These are phyloP conservation scores for Dittrichia graveolens DNA, from an alignment of 129 eudicot species.

Conservation along the genomic window DNA sequence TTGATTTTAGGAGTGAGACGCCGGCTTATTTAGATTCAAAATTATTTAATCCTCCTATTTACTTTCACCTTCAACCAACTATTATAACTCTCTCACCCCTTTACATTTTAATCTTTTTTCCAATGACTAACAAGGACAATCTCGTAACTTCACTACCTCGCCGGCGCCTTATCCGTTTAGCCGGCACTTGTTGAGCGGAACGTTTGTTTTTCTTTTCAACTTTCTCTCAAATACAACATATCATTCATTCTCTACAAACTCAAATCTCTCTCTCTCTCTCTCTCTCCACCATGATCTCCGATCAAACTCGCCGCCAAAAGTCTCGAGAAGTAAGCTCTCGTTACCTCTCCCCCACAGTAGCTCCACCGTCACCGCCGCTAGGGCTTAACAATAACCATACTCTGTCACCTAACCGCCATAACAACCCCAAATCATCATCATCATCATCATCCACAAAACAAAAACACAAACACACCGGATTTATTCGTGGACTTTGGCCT, in stretches of 20 bases:
- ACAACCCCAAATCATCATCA: constrained; percentile 17
- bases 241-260: neutral
- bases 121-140: constrained; percentile 31
- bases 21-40: constrained; percentile 32
- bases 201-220: constrained; percentile 40
- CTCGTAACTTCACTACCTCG: constrained; percentile 34
- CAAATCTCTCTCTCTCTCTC: neutral
- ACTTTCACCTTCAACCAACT: neutral
- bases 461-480: constrained; percentile 50
- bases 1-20: neutral
- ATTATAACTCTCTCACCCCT: too few species aligned
- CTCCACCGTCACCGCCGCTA: constrained; percentile 16
- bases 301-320: constrained; percentile 46
- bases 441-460: constrained; percentile 35
- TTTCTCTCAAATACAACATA: neutral
- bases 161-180: constrained; percentile 56
- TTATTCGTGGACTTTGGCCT: constrained; percentile 71
- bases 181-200: constrained; percentile 48
- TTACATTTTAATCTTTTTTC: too few species aligned
- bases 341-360: constrained; percentile 43
- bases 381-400: constrained; percentile 30
- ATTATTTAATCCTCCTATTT: neutral
- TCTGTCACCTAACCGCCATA: constrained; percentile 38
- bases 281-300: constrained; percentile 30
- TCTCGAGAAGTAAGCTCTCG: constrained; percentile 75